Evolutionary conservation across 2,329 filamentous ascomycete species (phyloP).

Genomic region (Curvularia spicifera): DNA sequence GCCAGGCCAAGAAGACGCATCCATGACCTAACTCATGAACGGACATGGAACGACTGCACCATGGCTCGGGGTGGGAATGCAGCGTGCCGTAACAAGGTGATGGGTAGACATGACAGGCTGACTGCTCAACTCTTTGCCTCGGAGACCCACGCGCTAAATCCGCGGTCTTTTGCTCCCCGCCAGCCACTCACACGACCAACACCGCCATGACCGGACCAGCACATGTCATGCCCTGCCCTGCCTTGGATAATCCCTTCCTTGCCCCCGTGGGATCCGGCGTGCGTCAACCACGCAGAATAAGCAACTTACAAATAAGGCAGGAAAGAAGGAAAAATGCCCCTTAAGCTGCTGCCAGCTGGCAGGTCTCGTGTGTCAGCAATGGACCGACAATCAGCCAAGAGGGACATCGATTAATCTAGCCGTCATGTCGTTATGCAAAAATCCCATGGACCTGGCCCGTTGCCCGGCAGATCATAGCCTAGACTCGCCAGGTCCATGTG

Average conservation of each 20-base stretch:
- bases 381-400: conserved; percentile 1
- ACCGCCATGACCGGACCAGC: neutral
- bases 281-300: conserved; percentile 21
- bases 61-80: conserved; percentile 27
- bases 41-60: conserved; percentile 32
- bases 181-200: conserved; percentile 4
- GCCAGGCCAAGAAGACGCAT: conserved; percentile 29
- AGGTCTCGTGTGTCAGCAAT: conserved; percentile 5
- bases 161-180: conserved; percentile 1
- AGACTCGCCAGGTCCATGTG: conserved; percentile 4
- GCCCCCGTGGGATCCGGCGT: neutral
- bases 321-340: neutral
- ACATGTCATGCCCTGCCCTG: neutral
- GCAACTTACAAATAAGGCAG: conserved; percentile 8
- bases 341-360: conserved; percentile 22
- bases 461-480: conserved; percentile 16
- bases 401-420: conserved; percentile 15
- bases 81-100: conserved; percentile 29
- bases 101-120: conserved; percentile 28
- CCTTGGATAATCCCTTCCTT: neutral
- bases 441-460: conserved; percentile 18
- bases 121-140: conserved; percentile 22
- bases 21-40: conserved; percentile 36
- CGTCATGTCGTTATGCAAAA: conserved; percentile 22
- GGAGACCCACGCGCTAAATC: conserved; percentile 26